phyloP scores from a whole-genome alignment of 106 monocot genomes.

The Phalaenopsis aphrodite region DNA sequence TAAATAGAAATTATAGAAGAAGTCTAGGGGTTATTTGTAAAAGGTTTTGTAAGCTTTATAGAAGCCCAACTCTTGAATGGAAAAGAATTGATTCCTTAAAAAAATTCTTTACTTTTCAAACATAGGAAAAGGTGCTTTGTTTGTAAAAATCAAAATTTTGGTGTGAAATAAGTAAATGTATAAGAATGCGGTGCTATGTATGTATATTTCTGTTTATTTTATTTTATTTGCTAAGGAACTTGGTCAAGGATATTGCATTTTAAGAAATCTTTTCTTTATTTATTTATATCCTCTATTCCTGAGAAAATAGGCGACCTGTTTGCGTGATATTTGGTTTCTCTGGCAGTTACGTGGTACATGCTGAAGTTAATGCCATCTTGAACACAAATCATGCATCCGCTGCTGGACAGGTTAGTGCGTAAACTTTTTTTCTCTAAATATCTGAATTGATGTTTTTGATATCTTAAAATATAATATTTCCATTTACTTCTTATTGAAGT shows the following conservation, averaged over 20 bases:
- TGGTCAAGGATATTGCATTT: background rate
- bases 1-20: no score
- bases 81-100: no score
- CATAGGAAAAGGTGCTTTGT: no score
- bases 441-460: background rate
- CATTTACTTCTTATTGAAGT: background rate
- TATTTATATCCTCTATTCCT: background rate
- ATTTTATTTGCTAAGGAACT: background rate
- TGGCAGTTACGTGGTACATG: conserved; percentile 88
- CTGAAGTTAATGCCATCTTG: conserved; percentile 92
- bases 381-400: conserved; percentile 96
- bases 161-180: no score
- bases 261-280: background rate
- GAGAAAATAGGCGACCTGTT: background rate
- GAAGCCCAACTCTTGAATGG: no score
- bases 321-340: conserved; percentile 9
- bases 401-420: conserved; percentile 60
- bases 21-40: no score
- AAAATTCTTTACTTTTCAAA: no score
- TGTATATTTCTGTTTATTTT: background rate
- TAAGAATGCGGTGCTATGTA: no score
- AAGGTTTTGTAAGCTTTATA: no score
- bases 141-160: no score
- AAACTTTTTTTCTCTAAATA: background rate
- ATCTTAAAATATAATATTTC: background rate